Evolutionary conservation across 805 yeast species (phyloP).

Genomic region (Priceomyces carsonii): DNA sequence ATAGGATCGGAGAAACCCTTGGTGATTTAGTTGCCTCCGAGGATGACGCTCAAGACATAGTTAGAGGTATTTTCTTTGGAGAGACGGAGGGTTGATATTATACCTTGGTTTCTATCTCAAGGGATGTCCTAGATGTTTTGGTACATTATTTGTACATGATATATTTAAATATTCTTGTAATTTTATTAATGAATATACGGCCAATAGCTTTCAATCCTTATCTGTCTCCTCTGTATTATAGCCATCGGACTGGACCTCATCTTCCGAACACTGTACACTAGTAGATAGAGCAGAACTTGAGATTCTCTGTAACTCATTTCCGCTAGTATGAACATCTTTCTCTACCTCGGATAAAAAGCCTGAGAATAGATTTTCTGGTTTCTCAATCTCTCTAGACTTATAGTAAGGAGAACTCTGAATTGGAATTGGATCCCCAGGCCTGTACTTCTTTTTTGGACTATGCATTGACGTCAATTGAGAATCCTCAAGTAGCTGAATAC

Average conservation of each 20-base stretch:
- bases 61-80: constrained; percentile 73
- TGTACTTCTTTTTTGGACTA: constrained; percentile 9
- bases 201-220: too few relatives aligned
- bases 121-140: too few relatives aligned
- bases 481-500: constrained; percentile 2
- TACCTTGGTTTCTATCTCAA: too few relatives aligned
- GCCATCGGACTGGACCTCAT: constrained; percentile 2
- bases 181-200: too few relatives aligned
- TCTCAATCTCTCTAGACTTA: background rate
- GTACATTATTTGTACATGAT: too few relatives aligned
- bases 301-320: too few relatives aligned
- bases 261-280: too few relatives aligned
- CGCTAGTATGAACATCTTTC: too few relatives aligned
- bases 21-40: constrained; percentile 50
- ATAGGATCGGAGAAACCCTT: constrained; percentile 62
- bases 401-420: constrained; percentile 39
- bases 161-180: too few relatives aligned
- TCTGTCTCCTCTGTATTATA: constrained; percentile 3
- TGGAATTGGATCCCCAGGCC: constrained; percentile 39
- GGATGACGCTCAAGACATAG: constrained; percentile 49
- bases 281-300: too few relatives aligned
- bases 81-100: constrained; percentile 36
- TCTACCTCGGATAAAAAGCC: too few relatives aligned
- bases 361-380: background rate
- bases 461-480: too few relatives aligned